Evolutionary conservation across 805 yeast genomes (phyloP).

Genomic region (Lipomyces starkeyi): DNA sequence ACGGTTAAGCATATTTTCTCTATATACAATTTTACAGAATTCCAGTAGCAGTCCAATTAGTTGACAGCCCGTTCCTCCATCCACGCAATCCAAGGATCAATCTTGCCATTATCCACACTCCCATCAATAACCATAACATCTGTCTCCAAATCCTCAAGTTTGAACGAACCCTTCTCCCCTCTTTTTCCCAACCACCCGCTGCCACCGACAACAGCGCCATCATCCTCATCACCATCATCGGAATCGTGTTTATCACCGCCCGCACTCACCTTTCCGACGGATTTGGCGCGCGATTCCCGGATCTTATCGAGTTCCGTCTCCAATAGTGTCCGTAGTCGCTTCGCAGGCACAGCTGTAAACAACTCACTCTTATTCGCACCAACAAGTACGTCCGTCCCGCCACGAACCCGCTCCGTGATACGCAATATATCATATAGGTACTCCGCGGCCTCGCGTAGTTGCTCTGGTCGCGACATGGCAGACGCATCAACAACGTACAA

Average conservation of each 20-base stretch:
- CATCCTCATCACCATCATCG: conserved; percentile 14
- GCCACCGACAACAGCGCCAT: conserved; percentile 15
- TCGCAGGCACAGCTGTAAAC: conserved; percentile 78
- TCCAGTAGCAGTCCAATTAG: conserved; percentile 28
- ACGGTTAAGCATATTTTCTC: no score
- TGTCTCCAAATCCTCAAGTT: conserved; percentile 31
- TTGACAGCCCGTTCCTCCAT: conserved; percentile 75
- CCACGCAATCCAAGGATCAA: conserved; percentile 76
- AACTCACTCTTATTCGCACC: conserved; percentile 87
- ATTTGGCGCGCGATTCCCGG: conserved; percentile 55
- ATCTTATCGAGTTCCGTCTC: conserved; percentile 68
- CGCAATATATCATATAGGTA: conserved; percentile 41
- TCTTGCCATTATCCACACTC: conserved; percentile 64
- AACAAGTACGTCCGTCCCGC: conserved; percentile 65
- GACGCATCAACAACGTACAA: conserved; percentile 82
- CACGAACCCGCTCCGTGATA: conserved; percentile 66
- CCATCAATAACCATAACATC: conserved; percentile 60
- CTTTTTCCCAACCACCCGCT: conserved; percentile 22
- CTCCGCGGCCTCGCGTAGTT: conserved; percentile 38
- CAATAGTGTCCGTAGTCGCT: conserved; percentile 62
- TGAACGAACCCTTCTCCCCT: conserved; percentile 20
- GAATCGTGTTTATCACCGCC: conserved; percentile 20
- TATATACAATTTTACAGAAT: neutral
- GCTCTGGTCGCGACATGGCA: conserved; percentile 32
- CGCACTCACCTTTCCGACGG: conserved; percentile 50